Percentiles rank a stretch among this genome's conserved stretches.
Evolutionary conservation across 768 basidiomycete genomes (phyloP).

Genomic region (Mycena polygramma): DNA sequence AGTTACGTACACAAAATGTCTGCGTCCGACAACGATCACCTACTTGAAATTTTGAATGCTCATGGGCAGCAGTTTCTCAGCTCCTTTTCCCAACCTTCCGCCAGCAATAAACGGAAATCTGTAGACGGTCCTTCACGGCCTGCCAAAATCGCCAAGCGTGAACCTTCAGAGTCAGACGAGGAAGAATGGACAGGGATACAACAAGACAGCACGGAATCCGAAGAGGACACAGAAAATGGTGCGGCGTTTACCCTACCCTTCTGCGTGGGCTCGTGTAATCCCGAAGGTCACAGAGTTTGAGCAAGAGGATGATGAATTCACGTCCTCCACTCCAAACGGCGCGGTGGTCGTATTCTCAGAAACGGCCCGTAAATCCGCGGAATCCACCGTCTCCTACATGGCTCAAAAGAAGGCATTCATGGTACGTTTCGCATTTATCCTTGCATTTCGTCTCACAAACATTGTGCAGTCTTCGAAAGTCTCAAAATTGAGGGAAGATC

Average conservation of each 20-base stretch:
- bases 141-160: conserved; percentile 28
- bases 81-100: conserved; percentile 51
- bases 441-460: conserved; percentile 15
- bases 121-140: conserved; percentile 21
- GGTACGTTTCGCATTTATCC: conserved; percentile 58
- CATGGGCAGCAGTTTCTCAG: conserved; percentile 63
- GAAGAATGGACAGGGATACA: conserved; percentile 34
- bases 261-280: neutral
- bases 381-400: conserved; percentile 46
- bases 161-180: conserved; percentile 17
- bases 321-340: conserved; percentile 48
- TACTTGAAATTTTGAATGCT: conserved; percentile 58
- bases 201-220: conserved; percentile 38
- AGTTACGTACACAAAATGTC: conserved; percentile 25
- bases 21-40: conserved; percentile 47
- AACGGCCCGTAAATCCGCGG: conserved; percentile 26
- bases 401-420: conserved; percentile 78
- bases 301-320: conserved; percentile 61
- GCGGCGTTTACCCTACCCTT: conserved; percentile 5
- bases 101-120: conserved; percentile 41
- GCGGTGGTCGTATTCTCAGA: conserved; percentile 74
- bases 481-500: conserved; percentile 64
- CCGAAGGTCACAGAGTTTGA: conserved; percentile 48
- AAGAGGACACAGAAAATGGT: conserved; percentile 41
- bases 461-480: conserved; percentile 80